Percentiles rank a stretch among this genome's conserved stretches.
phyloP scores from a whole-genome alignment of 331 rosid species.

The Erythrophleum ivorense region DNA sequence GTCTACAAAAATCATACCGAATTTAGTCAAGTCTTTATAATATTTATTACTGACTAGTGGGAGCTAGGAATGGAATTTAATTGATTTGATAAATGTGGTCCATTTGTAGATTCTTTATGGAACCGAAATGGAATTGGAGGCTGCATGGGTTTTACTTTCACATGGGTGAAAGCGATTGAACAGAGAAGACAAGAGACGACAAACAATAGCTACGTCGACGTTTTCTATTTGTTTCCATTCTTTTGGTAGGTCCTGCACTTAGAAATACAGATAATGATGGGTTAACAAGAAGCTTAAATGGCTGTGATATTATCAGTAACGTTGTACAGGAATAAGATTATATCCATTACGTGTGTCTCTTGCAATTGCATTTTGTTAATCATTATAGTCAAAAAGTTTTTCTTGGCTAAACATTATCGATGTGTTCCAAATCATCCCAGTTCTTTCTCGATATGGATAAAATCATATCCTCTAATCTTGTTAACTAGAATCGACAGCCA shows the following conservation, averaged over 20 bases:
- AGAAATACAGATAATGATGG: not conserved
- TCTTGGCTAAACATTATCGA: not conserved
- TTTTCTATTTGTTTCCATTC: not conserved
- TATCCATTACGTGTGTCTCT: not conserved
- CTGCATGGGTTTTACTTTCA: constrained; percentile 26
- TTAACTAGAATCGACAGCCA: not conserved
- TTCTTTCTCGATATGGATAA: not conserved
- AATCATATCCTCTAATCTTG: not conserved
- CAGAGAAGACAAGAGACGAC: constrained; percentile 2
- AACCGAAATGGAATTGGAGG: not conserved
- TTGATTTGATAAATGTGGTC: constrained; percentile 29
- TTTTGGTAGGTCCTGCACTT: not conserved
- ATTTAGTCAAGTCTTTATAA: not conserved
- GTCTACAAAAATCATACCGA: too few relatives aligned
- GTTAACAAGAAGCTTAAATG: not conserved
- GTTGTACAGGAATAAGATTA: not conserved
- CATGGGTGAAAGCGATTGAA: constrained; percentile 28
- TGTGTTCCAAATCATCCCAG: not conserved
- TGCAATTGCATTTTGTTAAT: not conserved
- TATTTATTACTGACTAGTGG: not conserved
- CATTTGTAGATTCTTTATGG: constrained; percentile 7
- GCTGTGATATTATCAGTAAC: not conserved
- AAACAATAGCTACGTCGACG: not conserved
- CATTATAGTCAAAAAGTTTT: not conserved
- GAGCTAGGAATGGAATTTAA: not conserved